Percentiles rank a stretch among this genome's conserved stretches.
Evolutionary conservation across 495 filamentous ascomycete species (phyloP).

Genomic region (Penicillium ochrochloron): DNA sequence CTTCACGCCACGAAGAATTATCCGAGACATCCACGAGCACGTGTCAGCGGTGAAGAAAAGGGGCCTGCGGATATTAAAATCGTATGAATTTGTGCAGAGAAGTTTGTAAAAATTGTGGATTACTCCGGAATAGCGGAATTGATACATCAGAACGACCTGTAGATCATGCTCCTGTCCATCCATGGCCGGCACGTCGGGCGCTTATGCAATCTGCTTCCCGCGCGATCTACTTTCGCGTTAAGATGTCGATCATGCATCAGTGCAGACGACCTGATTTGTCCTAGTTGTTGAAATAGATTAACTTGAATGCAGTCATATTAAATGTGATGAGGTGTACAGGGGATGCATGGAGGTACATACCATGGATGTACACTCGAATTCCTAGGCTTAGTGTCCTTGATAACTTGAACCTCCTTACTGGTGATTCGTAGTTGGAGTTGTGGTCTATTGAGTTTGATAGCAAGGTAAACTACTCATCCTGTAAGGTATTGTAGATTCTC

Average conservation of each 20-base stretch:
- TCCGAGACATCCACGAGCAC: background rate
- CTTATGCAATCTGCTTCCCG: slow-evolving; percentile 4
- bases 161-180: background rate
- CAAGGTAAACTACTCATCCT: background rate
- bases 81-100: background rate
- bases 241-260: background rate
- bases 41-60: background rate
- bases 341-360: background rate
- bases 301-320: background rate
- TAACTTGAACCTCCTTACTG: background rate
- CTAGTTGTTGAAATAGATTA: background rate
- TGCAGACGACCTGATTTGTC: background rate
- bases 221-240: background rate
- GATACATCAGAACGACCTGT: background rate
- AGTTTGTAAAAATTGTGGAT: no score
- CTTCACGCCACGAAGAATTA: background rate
- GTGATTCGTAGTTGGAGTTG: background rate
- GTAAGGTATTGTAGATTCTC: background rate
- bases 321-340: slow-evolving; percentile 1
- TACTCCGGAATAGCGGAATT: background rate
- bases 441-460: background rate
- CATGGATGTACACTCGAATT: background rate
- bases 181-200: background rate
- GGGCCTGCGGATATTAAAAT: background rate
- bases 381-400: background rate